Percentiles rank a stretch among this genome's conserved stretches.
Evolutionary conservation across 2,329 filamentous ascomycete genomes (phyloP).

Genomic region (Trichophyton benhamiae): DNA sequence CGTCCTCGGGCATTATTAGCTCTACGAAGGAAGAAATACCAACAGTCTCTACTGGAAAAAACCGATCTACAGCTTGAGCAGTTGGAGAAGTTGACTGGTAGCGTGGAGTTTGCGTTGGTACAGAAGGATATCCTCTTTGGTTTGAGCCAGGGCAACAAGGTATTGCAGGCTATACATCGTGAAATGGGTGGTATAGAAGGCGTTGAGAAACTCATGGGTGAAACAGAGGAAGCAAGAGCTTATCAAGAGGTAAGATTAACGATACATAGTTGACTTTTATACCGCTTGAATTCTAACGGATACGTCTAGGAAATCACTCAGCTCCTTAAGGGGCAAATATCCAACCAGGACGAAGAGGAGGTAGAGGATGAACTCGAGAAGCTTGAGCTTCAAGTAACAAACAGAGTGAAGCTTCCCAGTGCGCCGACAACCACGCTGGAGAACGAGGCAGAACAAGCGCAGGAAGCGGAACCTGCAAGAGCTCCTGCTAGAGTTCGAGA

Average conservation of each 20-base stretch:
- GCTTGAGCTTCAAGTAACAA: constrained; percentile 53
- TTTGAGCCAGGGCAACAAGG: constrained; percentile 77
- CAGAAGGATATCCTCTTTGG: constrained; percentile 95
- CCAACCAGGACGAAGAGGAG: constrained; percentile 91
- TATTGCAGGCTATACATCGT: constrained; percentile 78
- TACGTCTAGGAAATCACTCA: constrained; percentile 68
- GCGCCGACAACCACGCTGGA: constrained; percentile 26
- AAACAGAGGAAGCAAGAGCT: constrained; percentile 76
- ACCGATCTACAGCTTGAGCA: constrained; percentile 91
- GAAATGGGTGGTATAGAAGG: constrained; percentile 94
- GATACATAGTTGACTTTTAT: background rate
- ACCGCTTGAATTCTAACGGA: background rate
- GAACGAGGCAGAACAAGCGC: constrained; percentile 20
- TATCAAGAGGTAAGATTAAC: constrained; percentile 62
- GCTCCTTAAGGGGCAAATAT: constrained; percentile 76
- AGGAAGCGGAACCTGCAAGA: constrained; percentile 20
- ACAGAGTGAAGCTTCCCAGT: constrained; percentile 26
- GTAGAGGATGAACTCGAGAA: constrained; percentile 89
- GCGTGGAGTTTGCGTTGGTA: constrained; percentile 89
- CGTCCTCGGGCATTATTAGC: constrained; percentile 74
- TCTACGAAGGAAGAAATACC: constrained; percentile 89
- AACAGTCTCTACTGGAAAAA: constrained; percentile 75
- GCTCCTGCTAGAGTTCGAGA: constrained; percentile 14
- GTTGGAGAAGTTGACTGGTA: constrained; percentile 74
- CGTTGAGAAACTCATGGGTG: constrained; percentile 89